These are phyloP conservation scores for Mallotus nudiflorus DNA, from an alignment of 345 rosid species.

Conservation along the genomic window DNA sequence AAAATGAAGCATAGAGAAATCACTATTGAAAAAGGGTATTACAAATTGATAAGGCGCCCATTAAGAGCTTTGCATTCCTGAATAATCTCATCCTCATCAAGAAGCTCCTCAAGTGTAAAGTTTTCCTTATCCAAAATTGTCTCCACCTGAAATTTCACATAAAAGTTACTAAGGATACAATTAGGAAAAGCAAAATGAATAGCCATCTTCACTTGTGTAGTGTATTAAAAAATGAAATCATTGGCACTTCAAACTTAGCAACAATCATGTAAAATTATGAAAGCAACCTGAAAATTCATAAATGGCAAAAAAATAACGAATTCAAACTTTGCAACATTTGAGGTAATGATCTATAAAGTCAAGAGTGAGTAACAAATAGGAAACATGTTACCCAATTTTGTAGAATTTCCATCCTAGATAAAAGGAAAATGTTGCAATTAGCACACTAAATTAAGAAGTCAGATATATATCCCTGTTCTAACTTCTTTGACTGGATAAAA, in stretches of 20 bases:
- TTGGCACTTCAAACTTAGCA: not conserved
- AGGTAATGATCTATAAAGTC: too few species aligned
- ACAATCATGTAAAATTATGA: not conserved
- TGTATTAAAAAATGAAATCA: not conserved
- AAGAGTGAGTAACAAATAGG: not conserved
- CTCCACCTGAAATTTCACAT: slow-evolving; percentile 66
- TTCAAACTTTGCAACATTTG: not conserved
- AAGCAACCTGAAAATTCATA: not conserved
- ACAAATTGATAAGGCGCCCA: slow-evolving; percentile 87
- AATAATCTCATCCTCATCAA: slow-evolving; percentile 94
- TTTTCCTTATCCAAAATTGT: slow-evolving; percentile 82
- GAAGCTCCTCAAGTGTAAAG: slow-evolving; percentile 88
- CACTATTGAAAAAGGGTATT: slow-evolving; percentile 25
- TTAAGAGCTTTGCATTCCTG: slow-evolving; percentile 97
- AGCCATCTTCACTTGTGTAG: not conserved
- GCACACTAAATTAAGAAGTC: too few species aligned
- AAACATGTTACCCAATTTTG: not conserved
- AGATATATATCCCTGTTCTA: too few species aligned
- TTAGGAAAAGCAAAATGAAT: not conserved
- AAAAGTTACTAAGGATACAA: not conserved
- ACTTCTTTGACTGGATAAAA: too few species aligned
- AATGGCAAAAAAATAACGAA: not conserved
- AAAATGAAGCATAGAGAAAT: not conserved
- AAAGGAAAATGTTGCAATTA: too few species aligned
- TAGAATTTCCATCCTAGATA: not conserved